Percentiles rank a stretch among this genome's conserved stretches.
These are phyloP conservation scores for Pyrenula aspistea DNA, from an alignment of 495 filamentous ascomycete genomes.

Conservation along the genomic window DNA sequence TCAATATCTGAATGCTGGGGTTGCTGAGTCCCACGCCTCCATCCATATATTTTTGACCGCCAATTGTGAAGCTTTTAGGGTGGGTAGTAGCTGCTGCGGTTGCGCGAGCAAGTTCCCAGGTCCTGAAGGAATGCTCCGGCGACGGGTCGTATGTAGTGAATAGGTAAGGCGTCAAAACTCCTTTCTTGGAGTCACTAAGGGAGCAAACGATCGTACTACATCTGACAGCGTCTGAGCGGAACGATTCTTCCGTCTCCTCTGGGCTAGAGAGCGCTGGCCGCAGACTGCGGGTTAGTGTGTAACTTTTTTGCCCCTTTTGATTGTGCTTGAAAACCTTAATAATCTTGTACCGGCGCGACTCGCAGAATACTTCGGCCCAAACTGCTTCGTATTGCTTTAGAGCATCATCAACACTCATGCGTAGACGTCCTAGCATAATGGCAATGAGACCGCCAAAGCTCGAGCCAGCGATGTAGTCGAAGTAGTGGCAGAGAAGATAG, in stretches of 20 bases:
- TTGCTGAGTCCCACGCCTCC: constrained; percentile 11
- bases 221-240: neutral
- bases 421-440: constrained; percentile 11
- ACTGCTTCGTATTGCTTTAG: constrained; percentile 3
- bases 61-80: constrained; percentile 22
- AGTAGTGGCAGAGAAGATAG: constrained; percentile 9
- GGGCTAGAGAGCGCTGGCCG: neutral
- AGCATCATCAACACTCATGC: constrained; percentile 8
- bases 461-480: constrained; percentile 6
- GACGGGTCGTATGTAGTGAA: neutral
- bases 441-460: constrained; percentile 9
- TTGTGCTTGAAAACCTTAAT: neutral
- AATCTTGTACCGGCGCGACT: neutral
- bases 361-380: neutral
- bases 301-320: neutral
- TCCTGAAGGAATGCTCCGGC: neutral
- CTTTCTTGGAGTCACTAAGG: neutral
- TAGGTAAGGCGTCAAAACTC: neutral
- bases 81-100: constrained; percentile 26
- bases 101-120: constrained; percentile 26
- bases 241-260: neutral
- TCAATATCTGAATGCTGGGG: constrained; percentile 1
- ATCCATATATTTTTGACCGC: constrained; percentile 7
- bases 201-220: neutral
- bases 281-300: neutral